Evolutionary conservation across 2,329 filamentous ascomycete species (phyloP), one percentile per base, ranked within the genome.

Genomic region (Ophiostoma sp.): DNA sequence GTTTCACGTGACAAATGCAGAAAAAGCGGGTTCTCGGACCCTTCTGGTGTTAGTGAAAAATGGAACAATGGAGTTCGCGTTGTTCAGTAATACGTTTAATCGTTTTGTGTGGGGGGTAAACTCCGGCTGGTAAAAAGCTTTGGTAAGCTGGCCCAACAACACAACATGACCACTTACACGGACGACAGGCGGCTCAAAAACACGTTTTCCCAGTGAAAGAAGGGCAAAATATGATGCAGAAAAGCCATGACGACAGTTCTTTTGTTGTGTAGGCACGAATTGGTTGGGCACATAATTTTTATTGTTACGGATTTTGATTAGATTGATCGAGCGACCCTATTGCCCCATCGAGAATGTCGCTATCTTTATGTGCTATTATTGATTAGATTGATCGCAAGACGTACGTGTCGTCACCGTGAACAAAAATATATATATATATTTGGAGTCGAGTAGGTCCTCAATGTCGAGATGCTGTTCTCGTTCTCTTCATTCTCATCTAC

Each of bases 41-140:
- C 50, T 55, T 55, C n/a, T 48, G 7, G 15, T 63, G 19, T 39
- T 63, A 17, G 33, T 55, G 50, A 28, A 25, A 25, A 25, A 48
- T 19, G 33, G 33, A 39, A 22, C 31, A 48, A 48, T 19, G 59
- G 59, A 63, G n/a, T 63, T 39, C 55, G 55, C 55, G 28, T 36
- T 63, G 59, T 63, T 63, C 59, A 63, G 31, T 63, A 63, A 63
- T 63, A 63, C 57, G 31, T 63, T 63, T 63, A 36, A 11, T 63
- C 22, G n/a, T 8, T 22, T 22, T 59, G 11, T 25, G 22, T 22
- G 22, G 52, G 4, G 22, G 11, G 48, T 28, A 59, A 59, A 33
- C 28, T 33, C 55, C 55, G 55, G 31, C 8, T 12, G 19, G 42
- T 15, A 19, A 19, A 6, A n/a, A 7, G 59, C 33, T 63, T 63